Evolutionary conservation across 331 rosid genomes (phyloP), one percentile per base, ranked within the genome.

Genomic region (Pyracantha coccinea): DNA sequence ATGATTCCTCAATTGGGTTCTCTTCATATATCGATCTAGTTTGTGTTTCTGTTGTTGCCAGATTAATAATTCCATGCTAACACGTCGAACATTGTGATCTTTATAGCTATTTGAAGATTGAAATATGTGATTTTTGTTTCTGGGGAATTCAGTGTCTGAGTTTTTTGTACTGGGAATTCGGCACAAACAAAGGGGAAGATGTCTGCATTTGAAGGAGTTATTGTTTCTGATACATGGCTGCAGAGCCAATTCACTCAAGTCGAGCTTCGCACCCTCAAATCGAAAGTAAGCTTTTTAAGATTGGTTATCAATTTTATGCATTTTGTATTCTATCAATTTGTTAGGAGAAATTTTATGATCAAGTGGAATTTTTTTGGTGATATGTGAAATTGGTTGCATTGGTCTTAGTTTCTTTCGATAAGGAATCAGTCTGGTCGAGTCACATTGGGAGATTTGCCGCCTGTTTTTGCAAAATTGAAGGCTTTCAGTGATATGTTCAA

Each of bases 181-280:
- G 71, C 72, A 24, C 45, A 38, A 38, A 38, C 72, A 61, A 61
- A 79, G 81, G 71, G 66, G 68, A 88, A 78, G 66, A 91, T 93
- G 98, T 93, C 98, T 72, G 31, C 93, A 75, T 93, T 85, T 77
- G 96, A 85, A 68, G 98, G 98, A 28, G 98, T 93, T 68, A 54
- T 93, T 75, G 92, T 93, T 84, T 88, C 96, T 80, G 98, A 93
- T 83, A 84, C 87, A 79, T 79, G 83, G 92, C 96, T 93, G 45
- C 98, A 93, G 81, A 85, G 91, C 83, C 97, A 91, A 82, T 93
- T 93, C 91, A 93, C 98, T 52, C 98, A 93, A 91, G 98, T 93
- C 72, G 98, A 91, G 83, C 97, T 93, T 71, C 89, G 98, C 41
- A 85, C 96, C 73, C 92, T 93, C 81, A 93, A 93, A 86, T 85